Conservation (phyloP, 1,139 yeast species). For the Pichia sp. region DNA sequence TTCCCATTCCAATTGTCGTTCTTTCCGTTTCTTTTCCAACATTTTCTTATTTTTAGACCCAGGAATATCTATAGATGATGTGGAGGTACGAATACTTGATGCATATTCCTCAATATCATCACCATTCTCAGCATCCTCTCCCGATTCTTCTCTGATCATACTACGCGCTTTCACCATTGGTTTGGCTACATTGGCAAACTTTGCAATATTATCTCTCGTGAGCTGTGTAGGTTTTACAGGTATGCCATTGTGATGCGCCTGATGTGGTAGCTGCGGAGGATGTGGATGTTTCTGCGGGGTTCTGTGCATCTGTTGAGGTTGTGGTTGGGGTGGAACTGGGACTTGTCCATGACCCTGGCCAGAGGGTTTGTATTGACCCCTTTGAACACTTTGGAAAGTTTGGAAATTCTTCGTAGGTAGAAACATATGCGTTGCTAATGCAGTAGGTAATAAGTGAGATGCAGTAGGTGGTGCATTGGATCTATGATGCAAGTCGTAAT, state of each 20-base stretch:
- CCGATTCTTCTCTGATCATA: background rate
- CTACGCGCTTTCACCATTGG: background rate
- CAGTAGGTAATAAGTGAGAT: slow-evolving; percentile 43
- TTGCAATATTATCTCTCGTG: slow-evolving; percentile 12
- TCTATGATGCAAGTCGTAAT: slow-evolving; percentile 30
- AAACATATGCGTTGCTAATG: slow-evolving; percentile 48
- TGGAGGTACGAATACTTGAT: slow-evolving; percentile 20
- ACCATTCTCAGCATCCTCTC: slow-evolving; percentile 1
- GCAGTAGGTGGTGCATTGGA: slow-evolving; percentile 50
- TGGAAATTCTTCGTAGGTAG: slow-evolving; percentile 33
- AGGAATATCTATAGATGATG: slow-evolving; percentile 25
- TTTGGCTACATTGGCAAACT: slow-evolving; percentile 1
- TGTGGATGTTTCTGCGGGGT: background rate
- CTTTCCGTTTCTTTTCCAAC: slow-evolving; percentile 7
- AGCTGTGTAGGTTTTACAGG: slow-evolving; percentile 1
- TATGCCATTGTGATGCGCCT: slow-evolving; percentile 1
- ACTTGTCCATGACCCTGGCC: too few relatives aligned
- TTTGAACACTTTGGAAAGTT: slow-evolving; percentile 8
- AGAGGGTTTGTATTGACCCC: slow-evolving; percentile 7
- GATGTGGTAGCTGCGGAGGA: slow-evolving; percentile 1
- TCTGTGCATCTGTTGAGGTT: background rate
- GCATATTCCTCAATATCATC: slow-evolving; percentile 11
- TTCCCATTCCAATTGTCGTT: slow-evolving; percentile 7
- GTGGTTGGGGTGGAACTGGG: too few relatives aligned
- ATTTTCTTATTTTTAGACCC: slow-evolving; percentile 10